These are phyloP conservation scores for Starmerella bombicola DNA, from an alignment of 805 yeast species.

Conservation along the genomic window DNA sequence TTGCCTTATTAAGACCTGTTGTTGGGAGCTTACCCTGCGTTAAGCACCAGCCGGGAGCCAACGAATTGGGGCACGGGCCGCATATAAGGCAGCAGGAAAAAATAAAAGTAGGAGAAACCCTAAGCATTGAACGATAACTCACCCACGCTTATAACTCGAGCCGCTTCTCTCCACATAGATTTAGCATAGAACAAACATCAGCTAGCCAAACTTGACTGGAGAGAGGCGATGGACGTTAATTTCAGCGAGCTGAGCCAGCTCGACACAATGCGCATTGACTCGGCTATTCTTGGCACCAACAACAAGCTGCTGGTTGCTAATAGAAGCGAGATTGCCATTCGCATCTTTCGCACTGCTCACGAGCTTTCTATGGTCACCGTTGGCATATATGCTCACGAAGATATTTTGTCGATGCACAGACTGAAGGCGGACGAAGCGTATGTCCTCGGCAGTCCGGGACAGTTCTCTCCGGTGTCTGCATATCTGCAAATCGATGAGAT, in stretches of 20 bases:
- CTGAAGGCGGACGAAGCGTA: slow-evolving; percentile 90
- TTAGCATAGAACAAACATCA: too few relatives aligned
- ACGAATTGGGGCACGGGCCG: too few relatives aligned
- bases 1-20: too few relatives aligned
- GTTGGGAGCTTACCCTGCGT: too few relatives aligned
- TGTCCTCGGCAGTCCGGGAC: slow-evolving; percentile 78
- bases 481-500: slow-evolving; percentile 93
- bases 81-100: too few relatives aligned
- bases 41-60: too few relatives aligned
- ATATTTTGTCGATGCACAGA: slow-evolving; percentile 85
- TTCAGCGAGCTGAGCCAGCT: slow-evolving; percentile 26
- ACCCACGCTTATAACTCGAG: too few relatives aligned
- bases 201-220: too few relatives aligned
- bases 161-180: too few relatives aligned
- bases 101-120: too few relatives aligned
- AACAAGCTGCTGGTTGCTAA: slow-evolving; percentile 35
- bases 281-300: slow-evolving; percentile 39
- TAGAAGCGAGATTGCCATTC: slow-evolving; percentile 27
- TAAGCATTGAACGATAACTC: too few relatives aligned
- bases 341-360: slow-evolving; percentile 91
- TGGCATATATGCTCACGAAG: slow-evolving; percentile 94
- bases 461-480: slow-evolving; percentile 90
- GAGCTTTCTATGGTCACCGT: slow-evolving; percentile 95
- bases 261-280: slow-evolving; percentile 30
- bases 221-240: slow-evolving; percentile 24